phyloP scores from a whole-genome alignment of 805 yeast species.

The Starmerella sp. region DNA sequence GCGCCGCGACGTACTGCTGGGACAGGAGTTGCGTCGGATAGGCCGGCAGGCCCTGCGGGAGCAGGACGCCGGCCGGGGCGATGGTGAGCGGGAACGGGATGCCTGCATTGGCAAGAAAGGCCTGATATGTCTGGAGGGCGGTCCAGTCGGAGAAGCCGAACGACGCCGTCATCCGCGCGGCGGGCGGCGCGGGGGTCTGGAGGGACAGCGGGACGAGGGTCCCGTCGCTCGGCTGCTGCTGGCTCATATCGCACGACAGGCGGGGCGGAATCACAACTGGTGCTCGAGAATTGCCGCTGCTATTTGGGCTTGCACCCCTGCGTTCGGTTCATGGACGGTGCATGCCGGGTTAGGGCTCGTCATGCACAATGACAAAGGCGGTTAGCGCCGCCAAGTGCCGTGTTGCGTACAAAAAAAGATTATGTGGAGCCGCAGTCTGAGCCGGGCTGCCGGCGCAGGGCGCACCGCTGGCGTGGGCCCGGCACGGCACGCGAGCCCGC shows the following conservation, averaged over 20 bases:
- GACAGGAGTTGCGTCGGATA: not conserved
- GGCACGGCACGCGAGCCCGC: too few species aligned
- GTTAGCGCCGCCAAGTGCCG: conserved; percentile 1
- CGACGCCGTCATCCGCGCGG: not conserved
- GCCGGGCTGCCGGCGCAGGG: too few species aligned
- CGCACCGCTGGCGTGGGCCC: too few species aligned
- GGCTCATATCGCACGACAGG: not conserved
- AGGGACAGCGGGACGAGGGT: not conserved
- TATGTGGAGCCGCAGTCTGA: too few species aligned
- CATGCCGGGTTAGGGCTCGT: not conserved
- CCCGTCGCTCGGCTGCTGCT: not conserved
- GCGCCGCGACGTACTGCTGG: not conserved
- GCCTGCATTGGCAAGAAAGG: not conserved
- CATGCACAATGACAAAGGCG: not conserved
- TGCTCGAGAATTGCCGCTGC: not conserved
- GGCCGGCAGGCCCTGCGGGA: not conserved
- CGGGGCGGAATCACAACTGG: too few species aligned
- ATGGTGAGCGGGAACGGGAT: not conserved
- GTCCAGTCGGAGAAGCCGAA: not conserved
- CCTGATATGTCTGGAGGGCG: not conserved
- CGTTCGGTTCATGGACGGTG: not conserved
- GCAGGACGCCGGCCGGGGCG: not conserved
- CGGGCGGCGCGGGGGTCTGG: not conserved
- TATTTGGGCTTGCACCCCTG: not conserved
- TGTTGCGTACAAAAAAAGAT: not conserved